Percentiles rank a stretch among this genome's conserved stretches.
Conservation (phyloP, 2,329 filamentous ascomycete genomes). For the Calonectria ilicicola region DNA sequence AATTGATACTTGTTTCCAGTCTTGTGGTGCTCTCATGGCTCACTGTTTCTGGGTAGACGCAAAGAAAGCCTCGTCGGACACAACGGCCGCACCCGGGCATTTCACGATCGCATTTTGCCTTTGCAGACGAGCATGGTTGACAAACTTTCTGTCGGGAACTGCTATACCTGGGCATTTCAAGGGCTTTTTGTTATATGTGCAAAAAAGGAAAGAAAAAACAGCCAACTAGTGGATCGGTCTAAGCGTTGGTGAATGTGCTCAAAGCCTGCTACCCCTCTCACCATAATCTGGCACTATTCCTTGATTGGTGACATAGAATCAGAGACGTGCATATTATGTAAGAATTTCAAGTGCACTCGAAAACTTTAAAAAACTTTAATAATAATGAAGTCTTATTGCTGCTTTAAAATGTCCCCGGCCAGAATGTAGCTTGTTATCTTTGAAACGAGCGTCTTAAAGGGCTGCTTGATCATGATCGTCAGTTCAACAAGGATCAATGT, state of each 20-base stretch:
- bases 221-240: background rate
- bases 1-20: background rate
- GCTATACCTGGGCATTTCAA: conserved; percentile 42
- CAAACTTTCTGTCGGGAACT: conserved; percentile 55
- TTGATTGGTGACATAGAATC: background rate
- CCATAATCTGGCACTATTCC: background rate
- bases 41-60: conserved; percentile 42
- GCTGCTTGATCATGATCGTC: background rate
- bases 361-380: background rate
- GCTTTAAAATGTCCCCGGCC: background rate
- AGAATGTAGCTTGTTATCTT: background rate
- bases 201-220: background rate
- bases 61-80: conserved; percentile 42
- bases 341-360: background rate
- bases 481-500: background rate
- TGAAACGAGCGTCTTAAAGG: background rate
- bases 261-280: background rate
- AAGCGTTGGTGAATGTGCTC: background rate
- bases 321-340: background rate
- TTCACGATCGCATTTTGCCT: conserved; percentile 55
- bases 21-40: background rate
- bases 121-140: conserved; percentile 50
- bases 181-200: background rate
- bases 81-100: conserved; percentile 49
- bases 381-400: background rate